These are phyloP conservation scores for Zygosaccharomyces pseudobailii DNA, from an alignment of 1,139 yeast species.

Conservation along the genomic window DNA sequence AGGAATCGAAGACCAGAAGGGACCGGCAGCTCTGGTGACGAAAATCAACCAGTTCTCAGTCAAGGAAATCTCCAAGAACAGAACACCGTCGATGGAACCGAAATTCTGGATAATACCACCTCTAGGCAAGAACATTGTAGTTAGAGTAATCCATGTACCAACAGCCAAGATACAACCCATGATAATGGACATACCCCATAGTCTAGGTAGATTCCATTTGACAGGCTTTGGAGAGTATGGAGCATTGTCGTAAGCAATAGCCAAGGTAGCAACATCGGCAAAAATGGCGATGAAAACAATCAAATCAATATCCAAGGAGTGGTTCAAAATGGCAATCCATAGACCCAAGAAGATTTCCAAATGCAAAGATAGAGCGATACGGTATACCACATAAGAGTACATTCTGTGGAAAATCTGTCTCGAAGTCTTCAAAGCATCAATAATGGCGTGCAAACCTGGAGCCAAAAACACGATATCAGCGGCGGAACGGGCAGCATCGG, in stretches of 20 bases:
- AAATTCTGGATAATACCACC: conserved; percentile 94
- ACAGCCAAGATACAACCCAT: conserved; percentile 78
- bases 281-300: conserved; percentile 92
- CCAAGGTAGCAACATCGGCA: conserved; percentile 93
- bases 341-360: conserved; percentile 89
- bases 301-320: conserved; percentile 76
- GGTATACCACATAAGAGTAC: conserved; percentile 95
- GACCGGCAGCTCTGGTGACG: conserved; percentile 93
- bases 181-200: conserved; percentile 92
- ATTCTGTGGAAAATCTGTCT: conserved; percentile 98
- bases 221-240: conserved; percentile 96
- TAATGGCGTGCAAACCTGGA: conserved; percentile 92
- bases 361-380: conserved; percentile 89
- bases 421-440: conserved; percentile 90
- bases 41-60: conserved; percentile 96
- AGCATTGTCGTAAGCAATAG: conserved; percentile 96
- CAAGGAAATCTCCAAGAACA: conserved; percentile 86
- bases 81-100: conserved; percentile 87
- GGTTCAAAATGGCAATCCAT: conserved; percentile 90
- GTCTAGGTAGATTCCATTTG: conserved; percentile 97
- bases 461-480: conserved; percentile 95
- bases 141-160: conserved; percentile 90
- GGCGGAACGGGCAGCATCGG: conserved; percentile 95
- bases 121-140: conserved; percentile 79
- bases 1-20: conserved; percentile 90